Evolutionary conservation across 768 basidiomycete species (phyloP), one percentile per base, ranked within the genome.

Genomic region (Naganishia onofrii): DNA sequence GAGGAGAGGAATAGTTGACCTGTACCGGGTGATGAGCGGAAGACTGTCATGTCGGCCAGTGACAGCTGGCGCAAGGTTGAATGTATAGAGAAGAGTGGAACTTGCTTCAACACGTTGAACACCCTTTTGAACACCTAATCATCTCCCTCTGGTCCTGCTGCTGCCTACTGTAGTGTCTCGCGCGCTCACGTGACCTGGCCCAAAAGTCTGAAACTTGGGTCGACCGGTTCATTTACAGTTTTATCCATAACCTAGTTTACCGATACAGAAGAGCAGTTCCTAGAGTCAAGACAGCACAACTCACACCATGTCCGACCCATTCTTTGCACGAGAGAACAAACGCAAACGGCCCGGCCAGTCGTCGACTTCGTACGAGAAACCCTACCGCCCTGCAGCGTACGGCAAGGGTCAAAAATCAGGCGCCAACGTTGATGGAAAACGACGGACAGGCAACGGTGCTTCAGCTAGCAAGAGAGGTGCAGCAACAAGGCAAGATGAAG

Each of bases 221-320:
- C 21, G 42, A 42, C 26, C 42, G 36, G 23, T 23, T 58, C 34
- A 15, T 36, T n/a, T 28, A 15, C 21, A 23, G 7, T 17, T 42
- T 42, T 15, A 8, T 42, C 42, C n/a, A n/a, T n/a, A 8, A 42
- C 13, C 42, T 29, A 7, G 0, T 19, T 7, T 12, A 36, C 2
- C 42, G 26, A 15, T 23, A 28, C 15, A 15, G 13, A 42, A 34
- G n/a, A 21, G 34, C 34, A 3, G 9, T 34, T 15, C 32, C 8
- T 4, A 23, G 12, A 9, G 3, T 15, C 17, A 58, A 28, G 8
- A 21, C 32, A 31, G 7, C 54, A 55, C 48, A 9, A 51, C 65
- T 2, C 1, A 7, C 29, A 66, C 48, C 65, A 92, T 93, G 91
- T 88, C 90, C 36, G 91, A 92, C 84, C 82, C 89, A 15, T 93